Conservation (phyloP, 2,329 filamentous ascomycete species). For the Beauveria caledonica region DNA sequence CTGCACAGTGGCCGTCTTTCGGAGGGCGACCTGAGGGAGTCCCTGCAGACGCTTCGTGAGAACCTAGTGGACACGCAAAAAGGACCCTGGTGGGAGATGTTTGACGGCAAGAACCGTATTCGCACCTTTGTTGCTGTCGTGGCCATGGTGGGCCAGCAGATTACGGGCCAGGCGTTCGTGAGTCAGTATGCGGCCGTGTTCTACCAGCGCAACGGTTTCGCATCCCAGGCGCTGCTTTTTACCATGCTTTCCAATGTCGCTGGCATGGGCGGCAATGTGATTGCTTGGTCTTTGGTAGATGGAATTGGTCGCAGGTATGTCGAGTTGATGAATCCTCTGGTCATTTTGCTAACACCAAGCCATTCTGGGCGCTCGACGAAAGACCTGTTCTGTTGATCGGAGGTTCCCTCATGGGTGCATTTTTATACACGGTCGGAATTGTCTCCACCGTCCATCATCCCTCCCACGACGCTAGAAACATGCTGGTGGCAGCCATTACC, state of each 20-base stretch:
- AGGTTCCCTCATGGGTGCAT: conserved; percentile 17
- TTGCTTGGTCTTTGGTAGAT: conserved; percentile 20
- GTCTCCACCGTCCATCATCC: conserved; percentile 9
- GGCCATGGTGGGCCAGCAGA: conserved; percentile 24
- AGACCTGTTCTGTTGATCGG: conserved; percentile 19
- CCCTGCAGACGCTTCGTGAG: conserved; percentile 16
- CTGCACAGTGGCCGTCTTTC: conserved; percentile 21
- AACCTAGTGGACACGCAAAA: conserved; percentile 15
- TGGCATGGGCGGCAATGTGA: conserved; percentile 10
- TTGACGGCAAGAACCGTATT: conserved; percentile 15
- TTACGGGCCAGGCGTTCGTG: conserved; percentile 24
- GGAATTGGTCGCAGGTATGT: conserved; percentile 15
- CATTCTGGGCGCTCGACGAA: not conserved
- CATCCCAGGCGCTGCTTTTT: conserved; percentile 18
- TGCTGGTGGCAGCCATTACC: conserved; percentile 19
- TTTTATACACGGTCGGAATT: conserved; percentile 18
- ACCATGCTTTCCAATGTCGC: conserved; percentile 15
- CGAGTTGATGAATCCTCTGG: not conserved
- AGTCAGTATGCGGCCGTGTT: conserved; percentile 22
- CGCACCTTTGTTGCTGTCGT: conserved; percentile 19
- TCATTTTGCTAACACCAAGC: not conserved
- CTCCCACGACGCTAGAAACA: not conserved
- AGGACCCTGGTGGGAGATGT: conserved; percentile 18
- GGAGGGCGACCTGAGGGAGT: conserved; percentile 18
- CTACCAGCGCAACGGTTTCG: conserved; percentile 21